phyloP scores from a whole-genome alignment of 805 yeast species.

The Candida morakotiae region DNA sequence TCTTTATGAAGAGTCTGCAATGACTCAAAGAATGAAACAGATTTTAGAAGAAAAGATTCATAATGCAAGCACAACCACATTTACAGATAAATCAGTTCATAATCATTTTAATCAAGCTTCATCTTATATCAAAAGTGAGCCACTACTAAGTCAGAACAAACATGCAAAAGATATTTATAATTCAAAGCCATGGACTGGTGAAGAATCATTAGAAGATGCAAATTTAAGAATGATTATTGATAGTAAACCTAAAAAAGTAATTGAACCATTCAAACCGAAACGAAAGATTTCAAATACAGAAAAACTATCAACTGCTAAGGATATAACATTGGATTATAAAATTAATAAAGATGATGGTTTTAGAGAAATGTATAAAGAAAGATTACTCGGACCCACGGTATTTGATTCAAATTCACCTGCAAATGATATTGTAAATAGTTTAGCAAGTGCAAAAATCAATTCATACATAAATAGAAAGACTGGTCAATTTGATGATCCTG shows the following conservation, averaged over 20 bases:
- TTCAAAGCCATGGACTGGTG: conserved; percentile 30
- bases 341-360: conserved; percentile 48
- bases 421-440: conserved; percentile 51
- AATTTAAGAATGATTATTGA: conserved; percentile 32
- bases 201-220: conserved; percentile 21
- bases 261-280: conserved; percentile 11
- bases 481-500: conserved; percentile 64
- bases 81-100: conserved; percentile 9
- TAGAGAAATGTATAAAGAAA: conserved; percentile 57
- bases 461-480: conserved; percentile 57
- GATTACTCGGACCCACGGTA: conserved; percentile 55
- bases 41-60: conserved; percentile 27
- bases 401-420: conserved; percentile 39
- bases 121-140: conserved; percentile 28
- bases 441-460: conserved; percentile 75
- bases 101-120: conserved; percentile 3
- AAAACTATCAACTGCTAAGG: conserved; percentile 59
- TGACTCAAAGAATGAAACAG: conserved; percentile 28
- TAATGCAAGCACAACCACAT: conserved; percentile 9
- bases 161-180: conserved; percentile 26
- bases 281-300: conserved; percentile 10
- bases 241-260: conserved; percentile 18
- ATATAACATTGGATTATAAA: conserved; percentile 60
- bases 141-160: conserved; percentile 20
- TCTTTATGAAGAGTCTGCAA: conserved; percentile 17